phyloP scores from a whole-genome alignment of 805 yeast species.

The Saccharomycopsis fibuligera region DNA sequence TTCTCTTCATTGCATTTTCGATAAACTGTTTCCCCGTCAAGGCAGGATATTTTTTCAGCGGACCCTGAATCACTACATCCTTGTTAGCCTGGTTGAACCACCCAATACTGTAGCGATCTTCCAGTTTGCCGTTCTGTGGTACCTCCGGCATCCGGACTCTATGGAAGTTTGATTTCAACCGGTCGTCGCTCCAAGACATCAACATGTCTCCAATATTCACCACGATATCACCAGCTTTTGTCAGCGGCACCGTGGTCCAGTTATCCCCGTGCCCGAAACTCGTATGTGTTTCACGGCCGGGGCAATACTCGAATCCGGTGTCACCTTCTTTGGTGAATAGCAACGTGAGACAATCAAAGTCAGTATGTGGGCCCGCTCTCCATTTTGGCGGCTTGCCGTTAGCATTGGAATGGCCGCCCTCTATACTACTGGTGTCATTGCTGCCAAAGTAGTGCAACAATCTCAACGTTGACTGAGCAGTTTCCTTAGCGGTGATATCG shows the following conservation, averaged over 20 bases:
- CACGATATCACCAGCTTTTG: conserved; percentile 31
- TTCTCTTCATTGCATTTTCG: conserved; percentile 31
- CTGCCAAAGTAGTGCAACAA: conserved; percentile 30
- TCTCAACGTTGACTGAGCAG: conserved; percentile 33
- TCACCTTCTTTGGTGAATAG: conserved; percentile 32
- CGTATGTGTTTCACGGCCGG: conserved; percentile 32
- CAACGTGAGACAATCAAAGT: conserved; percentile 31
- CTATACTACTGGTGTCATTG: conserved; percentile 19
- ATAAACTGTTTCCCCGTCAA: conserved; percentile 30
- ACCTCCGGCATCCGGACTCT: conserved; percentile 29
- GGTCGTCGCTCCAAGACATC: conserved; percentile 35
- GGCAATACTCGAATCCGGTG: conserved; percentile 33
- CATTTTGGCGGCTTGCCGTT: conserved; percentile 25
- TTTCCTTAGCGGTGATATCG: conserved; percentile 22
- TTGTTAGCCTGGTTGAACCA: conserved; percentile 34
- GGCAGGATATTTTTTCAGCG: conserved; percentile 26
- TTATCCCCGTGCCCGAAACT: conserved; percentile 31
- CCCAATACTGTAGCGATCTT: conserved; percentile 30
- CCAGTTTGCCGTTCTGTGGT: conserved; percentile 27
- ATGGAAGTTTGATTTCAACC: conserved; percentile 31
- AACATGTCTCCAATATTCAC: conserved; percentile 35
- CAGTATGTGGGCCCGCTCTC: conserved; percentile 36
- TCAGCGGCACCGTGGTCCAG: conserved; percentile 32
- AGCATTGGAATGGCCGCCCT: background rate
- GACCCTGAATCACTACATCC: conserved; percentile 29